Evolutionary conservation across 768 basidiomycete species (phyloP), one percentile per base, ranked within the genome.

Genomic region (Trametes maxima): DNA sequence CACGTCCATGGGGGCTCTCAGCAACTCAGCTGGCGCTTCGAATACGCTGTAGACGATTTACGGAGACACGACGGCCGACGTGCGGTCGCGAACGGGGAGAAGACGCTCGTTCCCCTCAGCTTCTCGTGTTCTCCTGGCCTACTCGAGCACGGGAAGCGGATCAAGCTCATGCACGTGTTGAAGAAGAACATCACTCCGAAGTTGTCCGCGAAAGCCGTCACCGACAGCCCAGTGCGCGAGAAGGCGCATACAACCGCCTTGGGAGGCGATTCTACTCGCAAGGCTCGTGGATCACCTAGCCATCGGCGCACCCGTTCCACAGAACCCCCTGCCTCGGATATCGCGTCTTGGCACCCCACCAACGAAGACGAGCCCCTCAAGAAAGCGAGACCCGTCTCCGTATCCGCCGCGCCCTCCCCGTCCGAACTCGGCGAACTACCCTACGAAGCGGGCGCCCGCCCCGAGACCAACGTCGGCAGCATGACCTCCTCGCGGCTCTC

Each of bases 61-160:
- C 79, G 84, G 35, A 73, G 77, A 54, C 73, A 75, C 22, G 78
- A 82, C 22, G 70, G 71, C 7, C 49, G 42, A 14, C 37, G 51
- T 11, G 5, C 40, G 16, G 46, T 43, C 1, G 47, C 50, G 3
- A 42, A 22, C 44, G 89, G 88, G 16, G 93, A 94, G 74, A 90
- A 88, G 75, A 78, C 77, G 1, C 68, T 92, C 57, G 89, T 85
- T 1, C 92, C 92, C 2, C 72, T 93, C 22, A 82, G 82, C 17
- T 92, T 93, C 72, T 82, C 85, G 17, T 94, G 92, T 68, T 86
- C 89, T 3, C 90, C 90, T 0, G 77, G 80, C 55, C 74, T 91
- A 19, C 69, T 92, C 0, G 71, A 77, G 5, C 86, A 88, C 71
- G 89, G 85, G 42, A 89, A 85, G 73, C 68, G 66, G 17, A 62